Base-by-base conservation (phyloP, 495 filamentous ascomycete genomes). In the Hypomontagnella monticulosa region DNA sequence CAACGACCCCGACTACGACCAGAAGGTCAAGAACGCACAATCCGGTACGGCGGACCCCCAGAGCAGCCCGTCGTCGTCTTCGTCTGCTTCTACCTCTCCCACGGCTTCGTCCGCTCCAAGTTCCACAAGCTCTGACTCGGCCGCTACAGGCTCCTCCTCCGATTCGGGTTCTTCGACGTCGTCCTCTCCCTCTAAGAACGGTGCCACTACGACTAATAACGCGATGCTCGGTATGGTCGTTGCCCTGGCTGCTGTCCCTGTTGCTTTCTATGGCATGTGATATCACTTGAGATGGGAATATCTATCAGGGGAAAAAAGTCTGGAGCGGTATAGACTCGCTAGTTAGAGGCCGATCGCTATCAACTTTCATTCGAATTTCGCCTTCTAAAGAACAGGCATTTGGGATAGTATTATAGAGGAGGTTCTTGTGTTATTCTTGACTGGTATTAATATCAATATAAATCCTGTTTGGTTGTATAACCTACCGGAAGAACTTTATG, bases 1-100 rank as follows among this genome's bases (percentile, higher is more conserved):
- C 1, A 51, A 38, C 46, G 57, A 60, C 46, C 20, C 43, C n/a
- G 27, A 60, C 57, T 60, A 51, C 46, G 57, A 60, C 46, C 19
- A 50, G 37, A 49, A 51, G 16, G 36, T 52, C 57, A 16, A 30
- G 36, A 32, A 44, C 40, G 30, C 57, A 12, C 27, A 23, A 20
- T 43, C 41, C 23, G 57, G 57, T 61, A 53, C 57, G 32, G 4
- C 38, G 10, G 8, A 43, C 14, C 32, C 55, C 10, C 19, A 34
- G 2, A 9, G 27, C 4, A 15, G 16, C n/a, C 10, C 47, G 10
- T 34, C 47, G 10, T 34, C 57, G 10, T 16, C 57, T 4, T 40
- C 54, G 4, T 4, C 48, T 4, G 27, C 41, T 47, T 12, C 43
- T 41, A 2, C 43, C n/a, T 42, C 16, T 10, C n/a, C 57, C 27